These are phyloP conservation scores for Aphelidium insulamus DNA, from an alignment of 371 early-diverging fungal species.

Conservation along the genomic window DNA sequence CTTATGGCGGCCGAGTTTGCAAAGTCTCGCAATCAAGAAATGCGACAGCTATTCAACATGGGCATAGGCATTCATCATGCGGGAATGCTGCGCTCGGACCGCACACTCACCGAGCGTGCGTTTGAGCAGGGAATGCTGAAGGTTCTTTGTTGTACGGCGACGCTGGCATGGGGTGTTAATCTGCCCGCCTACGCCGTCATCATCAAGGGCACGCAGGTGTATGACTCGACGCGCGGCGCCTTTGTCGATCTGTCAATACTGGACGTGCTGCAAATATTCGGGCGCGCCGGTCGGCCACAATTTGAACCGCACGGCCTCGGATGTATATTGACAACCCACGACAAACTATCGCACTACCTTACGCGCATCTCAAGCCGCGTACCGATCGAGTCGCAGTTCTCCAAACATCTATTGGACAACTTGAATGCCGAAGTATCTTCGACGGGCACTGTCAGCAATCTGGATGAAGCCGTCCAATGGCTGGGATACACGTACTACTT, in stretches of 20 bases:
- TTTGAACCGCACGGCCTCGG: constrained; percentile 83
- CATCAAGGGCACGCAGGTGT: constrained; percentile 96
- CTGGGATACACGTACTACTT: constrained; percentile 92
- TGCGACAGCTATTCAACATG: constrained; percentile 49
- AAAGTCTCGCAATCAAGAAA: constrained; percentile 56
- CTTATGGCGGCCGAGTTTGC: constrained; percentile 15
- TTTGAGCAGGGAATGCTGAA: constrained; percentile 76
- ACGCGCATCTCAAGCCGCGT: constrained; percentile 85
- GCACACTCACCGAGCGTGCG: constrained; percentile 65
- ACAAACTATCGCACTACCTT: constrained; percentile 78
- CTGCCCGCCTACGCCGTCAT: constrained; percentile 97
- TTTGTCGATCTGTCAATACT: constrained; percentile 80
- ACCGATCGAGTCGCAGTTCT: constrained; percentile 91
- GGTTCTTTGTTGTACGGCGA: constrained; percentile 94
- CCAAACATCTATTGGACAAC: constrained; percentile 66
- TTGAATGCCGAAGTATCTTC: constrained; percentile 95
- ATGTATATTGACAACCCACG: constrained; percentile 72
- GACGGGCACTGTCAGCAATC: constrained; percentile 75
- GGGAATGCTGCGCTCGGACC: constrained; percentile 79
- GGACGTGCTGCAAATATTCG: constrained; percentile 97
- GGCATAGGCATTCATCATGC: constrained; percentile 98
- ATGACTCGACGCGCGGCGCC: constrained; percentile 75
- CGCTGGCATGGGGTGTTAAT: constrained; percentile 99
- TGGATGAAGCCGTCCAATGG: constrained; percentile 90
- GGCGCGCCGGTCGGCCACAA: constrained; percentile 97